Evolutionary conservation across 2,329 filamentous ascomycete species (phyloP), one percentile per base, ranked within the genome.

Genomic region (Lachnellula subtilissima): DNA sequence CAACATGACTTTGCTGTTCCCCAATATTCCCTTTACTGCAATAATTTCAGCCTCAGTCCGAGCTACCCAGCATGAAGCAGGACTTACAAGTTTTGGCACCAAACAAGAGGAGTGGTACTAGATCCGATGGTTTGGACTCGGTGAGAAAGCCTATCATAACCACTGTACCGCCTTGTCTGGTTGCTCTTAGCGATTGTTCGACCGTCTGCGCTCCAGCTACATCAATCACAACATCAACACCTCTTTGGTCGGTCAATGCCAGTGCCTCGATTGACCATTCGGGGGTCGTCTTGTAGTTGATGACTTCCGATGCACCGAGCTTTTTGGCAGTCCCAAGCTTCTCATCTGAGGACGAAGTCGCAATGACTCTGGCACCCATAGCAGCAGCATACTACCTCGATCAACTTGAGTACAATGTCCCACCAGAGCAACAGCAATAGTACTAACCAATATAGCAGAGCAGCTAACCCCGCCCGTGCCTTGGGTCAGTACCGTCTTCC

Each of bases 11-110:
- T 70, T 96, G 71, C 69, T 76, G 77, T 43, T 83, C 80, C 76
- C 96, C 91, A 69, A 96, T 96, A 19, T 80, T 79, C 67, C 84
- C 80, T 55, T 93, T 87, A 48, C 91, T 79, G 67, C 86, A 23
- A 42, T 17, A 17, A 47, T 91, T 11, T 47, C 23, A 47, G 43
- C 22, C 11, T 12, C 8, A 8, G 25, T 28, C 25, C 25, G 59
- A 91, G 79, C 71, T 96, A 74, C 25, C 85, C 89, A 28, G 14
- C 68, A 87, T 92, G 15, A 91, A 91, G 72, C 94, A 88, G 62
- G 88, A 81, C 25, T 89, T 80, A 47, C 91, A 70, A 55, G 91
- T 79, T 81, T 96, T 96, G 63, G 74, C 78, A 51, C 96, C 73
- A 62, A 96, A 80, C 43, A 61, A 52, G n/a, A 61, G 35, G 5